Evolutionary conservation across 2,329 filamentous ascomycete genomes (phyloP).

Genomic region (Teratosphaeria zuluensis): DNA sequence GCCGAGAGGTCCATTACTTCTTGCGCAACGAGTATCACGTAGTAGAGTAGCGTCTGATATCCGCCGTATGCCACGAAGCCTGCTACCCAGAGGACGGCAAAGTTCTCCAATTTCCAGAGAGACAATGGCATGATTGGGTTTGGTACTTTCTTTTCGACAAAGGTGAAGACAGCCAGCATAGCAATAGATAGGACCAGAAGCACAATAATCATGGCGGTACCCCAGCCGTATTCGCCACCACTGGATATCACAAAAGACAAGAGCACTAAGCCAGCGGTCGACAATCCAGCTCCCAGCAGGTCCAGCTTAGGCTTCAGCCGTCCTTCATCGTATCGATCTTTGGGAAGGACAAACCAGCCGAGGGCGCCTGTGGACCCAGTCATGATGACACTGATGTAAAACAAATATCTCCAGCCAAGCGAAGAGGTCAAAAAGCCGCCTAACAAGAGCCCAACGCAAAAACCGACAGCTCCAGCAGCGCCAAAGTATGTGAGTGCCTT

Average conservation of each 20-base stretch:
- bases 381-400: conserved; percentile 27
- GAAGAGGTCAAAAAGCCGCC: conserved; percentile 41
- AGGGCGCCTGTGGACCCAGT: conserved; percentile 3
- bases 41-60: conserved; percentile 35
- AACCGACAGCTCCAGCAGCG: conserved; percentile 32
- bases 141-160: conserved; percentile 34
- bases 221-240: conserved; percentile 39
- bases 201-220: conserved; percentile 36
- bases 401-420: conserved; percentile 41
- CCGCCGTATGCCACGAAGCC: conserved; percentile 36
- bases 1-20: conserved; percentile 31
- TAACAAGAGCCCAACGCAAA: conserved; percentile 42
- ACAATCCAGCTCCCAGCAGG: conserved; percentile 33
- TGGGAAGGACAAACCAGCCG: conserved; percentile 31
- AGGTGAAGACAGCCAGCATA: conserved; percentile 30
- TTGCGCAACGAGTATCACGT: conserved; percentile 34
- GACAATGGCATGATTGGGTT: conserved; percentile 40
- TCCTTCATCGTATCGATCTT: conserved; percentile 25
- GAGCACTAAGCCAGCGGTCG: conserved; percentile 34
- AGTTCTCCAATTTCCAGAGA: conserved; percentile 38
- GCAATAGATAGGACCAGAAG: conserved; percentile 30
- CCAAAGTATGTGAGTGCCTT: conserved; percentile 19
- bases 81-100: conserved; percentile 36
- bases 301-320: conserved; percentile 30
- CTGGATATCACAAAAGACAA: conserved; percentile 38